Conservation (phyloP, 2,329 filamentous ascomycete species). For the Penicillium sumatraense region DNA sequence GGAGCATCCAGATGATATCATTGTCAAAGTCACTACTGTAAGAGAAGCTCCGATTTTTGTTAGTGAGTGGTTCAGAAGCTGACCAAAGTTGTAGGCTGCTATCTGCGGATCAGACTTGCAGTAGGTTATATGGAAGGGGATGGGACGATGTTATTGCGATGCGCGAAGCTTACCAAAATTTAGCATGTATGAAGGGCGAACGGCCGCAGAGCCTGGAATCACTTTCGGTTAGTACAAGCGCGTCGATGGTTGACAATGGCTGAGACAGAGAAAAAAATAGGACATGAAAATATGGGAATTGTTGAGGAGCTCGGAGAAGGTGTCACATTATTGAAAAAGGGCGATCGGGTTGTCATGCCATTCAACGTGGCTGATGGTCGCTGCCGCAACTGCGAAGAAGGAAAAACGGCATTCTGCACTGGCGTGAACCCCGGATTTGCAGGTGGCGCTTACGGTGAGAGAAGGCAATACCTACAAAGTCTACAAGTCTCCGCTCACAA, state of each 20-base stretch:
- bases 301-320: constrained; percentile 61
- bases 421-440: constrained; percentile 66
- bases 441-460: constrained; percentile 61
- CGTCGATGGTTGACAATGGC: background rate
- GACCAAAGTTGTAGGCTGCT: constrained; percentile 38
- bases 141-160: background rate
- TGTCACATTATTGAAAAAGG: constrained; percentile 65
- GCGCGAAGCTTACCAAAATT: constrained; percentile 38
- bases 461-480: background rate
- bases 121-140: constrained; percentile 18
- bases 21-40: constrained; percentile 68
- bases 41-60: constrained; percentile 32
- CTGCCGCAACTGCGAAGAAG: constrained; percentile 68
- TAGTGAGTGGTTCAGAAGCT: background rate
- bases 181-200: constrained; percentile 68
- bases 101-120: constrained; percentile 61
- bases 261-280: constrained; percentile 1
- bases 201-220: constrained; percentile 64
- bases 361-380: constrained; percentile 69
- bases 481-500: background rate
- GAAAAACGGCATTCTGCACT: constrained; percentile 68
- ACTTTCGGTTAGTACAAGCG: constrained; percentile 52
- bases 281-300: constrained; percentile 66
- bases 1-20: constrained; percentile 67
- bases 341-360: constrained; percentile 67